These are phyloP conservation scores for Actinomortierella ambigua DNA, from an alignment of 371 early-diverging fungal genomes.

Conservation along the genomic window DNA sequence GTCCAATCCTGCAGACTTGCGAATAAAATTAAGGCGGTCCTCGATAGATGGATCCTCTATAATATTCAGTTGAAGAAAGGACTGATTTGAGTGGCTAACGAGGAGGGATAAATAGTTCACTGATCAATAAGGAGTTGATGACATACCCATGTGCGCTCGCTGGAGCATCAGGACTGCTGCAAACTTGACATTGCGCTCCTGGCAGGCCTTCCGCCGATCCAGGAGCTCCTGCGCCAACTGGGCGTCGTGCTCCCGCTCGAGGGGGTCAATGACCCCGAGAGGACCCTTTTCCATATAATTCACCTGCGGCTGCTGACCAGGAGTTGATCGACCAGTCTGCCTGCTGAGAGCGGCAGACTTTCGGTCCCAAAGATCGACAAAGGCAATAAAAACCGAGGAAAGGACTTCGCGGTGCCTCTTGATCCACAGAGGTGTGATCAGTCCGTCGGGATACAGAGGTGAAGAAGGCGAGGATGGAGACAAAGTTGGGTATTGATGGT, in stretches of 20 bases:
- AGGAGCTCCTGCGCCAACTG: conserved; percentile 68
- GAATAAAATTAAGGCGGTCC: conserved; percentile 65
- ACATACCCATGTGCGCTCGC: conserved; percentile 56
- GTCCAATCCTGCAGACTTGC: conserved; percentile 71
- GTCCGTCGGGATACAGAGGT: conserved; percentile 82
- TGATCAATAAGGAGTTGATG: background rate
- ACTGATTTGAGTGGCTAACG: conserved; percentile 7
- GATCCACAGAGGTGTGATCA: conserved; percentile 78
- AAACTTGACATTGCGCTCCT: conserved; percentile 76
- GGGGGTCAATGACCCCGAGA: conserved; percentile 57
- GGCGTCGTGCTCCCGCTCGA: conserved; percentile 67
- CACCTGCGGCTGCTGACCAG: conserved; percentile 32
- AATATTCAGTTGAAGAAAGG: background rate
- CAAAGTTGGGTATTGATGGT: conserved; percentile 55
- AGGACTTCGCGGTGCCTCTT: conserved; percentile 61
- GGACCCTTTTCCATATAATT: conserved; percentile 54
- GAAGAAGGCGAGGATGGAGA: conserved; percentile 75
- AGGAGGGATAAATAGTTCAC: no score
- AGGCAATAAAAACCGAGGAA: conserved; percentile 73
- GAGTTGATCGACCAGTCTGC: conserved; percentile 6
- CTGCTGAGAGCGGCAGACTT: conserved; percentile 17
- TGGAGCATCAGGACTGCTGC: conserved; percentile 71
- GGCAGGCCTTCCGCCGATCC: conserved; percentile 64
- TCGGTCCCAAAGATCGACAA: conserved; percentile 71
- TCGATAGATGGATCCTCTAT: conserved; percentile 68